Conservation (phyloP, 495 filamentous ascomycete species). For the Penicillium ucsense region DNA sequence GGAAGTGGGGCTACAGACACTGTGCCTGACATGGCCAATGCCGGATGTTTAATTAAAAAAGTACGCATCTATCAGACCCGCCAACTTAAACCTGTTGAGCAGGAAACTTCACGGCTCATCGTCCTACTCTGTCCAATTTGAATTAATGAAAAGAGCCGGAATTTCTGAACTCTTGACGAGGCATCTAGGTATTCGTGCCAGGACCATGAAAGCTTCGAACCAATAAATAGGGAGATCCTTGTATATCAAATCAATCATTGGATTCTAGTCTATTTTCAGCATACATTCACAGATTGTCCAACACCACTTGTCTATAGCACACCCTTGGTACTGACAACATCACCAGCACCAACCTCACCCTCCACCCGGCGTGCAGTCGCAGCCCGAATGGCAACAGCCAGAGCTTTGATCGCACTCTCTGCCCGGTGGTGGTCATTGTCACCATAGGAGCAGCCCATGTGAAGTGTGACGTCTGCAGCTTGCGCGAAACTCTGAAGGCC, state of each 20-base stretch:
- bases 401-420: constrained; percentile 94
- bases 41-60: too few species aligned
- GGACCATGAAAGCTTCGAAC: background rate
- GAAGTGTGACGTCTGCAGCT: constrained; percentile 80
- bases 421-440: constrained; percentile 94
- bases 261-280: constrained; percentile 1
- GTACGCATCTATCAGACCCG: too few species aligned
- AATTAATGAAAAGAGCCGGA: too few species aligned
- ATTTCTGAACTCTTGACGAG: too few species aligned
- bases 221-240: background rate
- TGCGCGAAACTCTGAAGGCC: constrained; percentile 89
- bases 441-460: constrained; percentile 81
- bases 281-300: background rate
- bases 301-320: constrained; percentile 40
- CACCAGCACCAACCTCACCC: constrained; percentile 70
- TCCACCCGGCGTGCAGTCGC: constrained; percentile 63
- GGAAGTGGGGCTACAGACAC: too few species aligned
- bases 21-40: too few species aligned
- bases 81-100: too few species aligned
- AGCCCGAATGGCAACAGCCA: constrained; percentile 71
- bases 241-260: constrained; percentile 5
- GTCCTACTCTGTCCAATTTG: too few species aligned
- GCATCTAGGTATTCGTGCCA: too few species aligned
- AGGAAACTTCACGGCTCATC: too few species aligned
- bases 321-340: constrained; percentile 92